Base-by-base conservation (phyloP, 1,284 basidiomycete species). In the Chondrostereum purpureum region DNA sequence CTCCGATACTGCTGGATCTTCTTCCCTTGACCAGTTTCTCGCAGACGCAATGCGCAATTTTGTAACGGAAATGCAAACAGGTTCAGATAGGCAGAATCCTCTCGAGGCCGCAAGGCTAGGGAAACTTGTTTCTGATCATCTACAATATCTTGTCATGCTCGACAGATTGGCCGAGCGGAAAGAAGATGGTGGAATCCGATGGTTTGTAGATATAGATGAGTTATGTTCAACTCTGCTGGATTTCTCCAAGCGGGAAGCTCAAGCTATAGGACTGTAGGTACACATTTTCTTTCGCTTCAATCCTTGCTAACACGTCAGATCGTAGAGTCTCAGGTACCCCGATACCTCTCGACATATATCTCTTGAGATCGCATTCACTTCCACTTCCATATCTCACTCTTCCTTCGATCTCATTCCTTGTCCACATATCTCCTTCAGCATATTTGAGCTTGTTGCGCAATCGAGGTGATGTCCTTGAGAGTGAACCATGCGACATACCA, bases 101-200 rank as follows among this genome's bases (percentile, higher is more conserved):
- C 59, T 74, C 27, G 66, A 73, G 49, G 76, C 75, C 19, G 72
- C 72, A 2, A 62, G 62, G 27, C 58, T 78, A 17, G 75, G 75
- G 6, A 61, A 60, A 35, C 56, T 64, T 24, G 68, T 83, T 6
- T 63, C 72, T 40, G 68, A 75, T 18, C 73, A 84, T 51, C 58
- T 89, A n/a, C 67, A 66, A 16, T 84, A 88, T 59, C 69, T 89
- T 14, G 81, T 86, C 62, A 74, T 77, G 62, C 62, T 88, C 12
- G 86, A 89, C 54, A 68, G 69, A 16, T 62, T 89, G 14, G 80
- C 82, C 0, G 63, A 68, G 4, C 62, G 66, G 33, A 78, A 79
- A 59, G 75, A 77, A 3, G 77, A 80, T 42, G 72, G 70, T 35
- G 86, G 85, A 1, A 69, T 83, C 23, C 69, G 77, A 40, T 89